Evolutionary conservation across 2,329 filamentous ascomycete species (phyloP).

Genomic region (Penicillium sp.): DNA sequence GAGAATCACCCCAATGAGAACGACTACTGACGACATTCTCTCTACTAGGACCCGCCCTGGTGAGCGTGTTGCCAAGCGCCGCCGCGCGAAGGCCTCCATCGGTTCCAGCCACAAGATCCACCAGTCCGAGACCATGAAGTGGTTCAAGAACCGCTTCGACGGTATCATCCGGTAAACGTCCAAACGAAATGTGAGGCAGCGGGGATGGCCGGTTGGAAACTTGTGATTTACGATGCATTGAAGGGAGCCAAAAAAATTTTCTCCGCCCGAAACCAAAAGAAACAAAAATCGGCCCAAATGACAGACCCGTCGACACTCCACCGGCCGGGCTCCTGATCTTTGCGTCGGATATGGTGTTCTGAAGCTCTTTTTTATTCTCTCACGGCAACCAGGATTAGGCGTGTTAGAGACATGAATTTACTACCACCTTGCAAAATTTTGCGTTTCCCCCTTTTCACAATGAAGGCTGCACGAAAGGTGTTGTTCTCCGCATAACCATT

Average conservation of each 20-base stretch:
- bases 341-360: conserved; percentile 32
- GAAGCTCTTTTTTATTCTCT: conserved; percentile 33
- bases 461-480: conserved; percentile 62
- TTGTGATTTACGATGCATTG: conserved; percentile 38
- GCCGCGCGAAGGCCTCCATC: conserved; percentile 83
- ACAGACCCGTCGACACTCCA: conserved; percentile 16
- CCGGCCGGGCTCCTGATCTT: conserved; percentile 26
- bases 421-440: conserved; percentile 27
- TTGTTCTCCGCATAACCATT: conserved; percentile 60
- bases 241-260: conserved; percentile 30
- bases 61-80: conserved; percentile 95
- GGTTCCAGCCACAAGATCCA: conserved; percentile 90
- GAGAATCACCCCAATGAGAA: neutral
- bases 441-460: conserved; percentile 50
- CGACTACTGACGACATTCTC: conserved; percentile 30
- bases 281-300: conserved; percentile 26
- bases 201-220: conserved; percentile 29
- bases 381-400: conserved; percentile 42
- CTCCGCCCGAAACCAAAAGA: conserved; percentile 22
- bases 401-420: conserved; percentile 44
- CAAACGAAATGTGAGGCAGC: conserved; percentile 24
- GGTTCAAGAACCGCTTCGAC: conserved; percentile 96
- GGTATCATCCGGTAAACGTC: conserved; percentile 92
- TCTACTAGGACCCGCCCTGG: conserved; percentile 79
- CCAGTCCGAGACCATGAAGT: conserved; percentile 94